Conservation (phyloP, 1,139 yeast genomes). For the Taiozyma sp. region DNA sequence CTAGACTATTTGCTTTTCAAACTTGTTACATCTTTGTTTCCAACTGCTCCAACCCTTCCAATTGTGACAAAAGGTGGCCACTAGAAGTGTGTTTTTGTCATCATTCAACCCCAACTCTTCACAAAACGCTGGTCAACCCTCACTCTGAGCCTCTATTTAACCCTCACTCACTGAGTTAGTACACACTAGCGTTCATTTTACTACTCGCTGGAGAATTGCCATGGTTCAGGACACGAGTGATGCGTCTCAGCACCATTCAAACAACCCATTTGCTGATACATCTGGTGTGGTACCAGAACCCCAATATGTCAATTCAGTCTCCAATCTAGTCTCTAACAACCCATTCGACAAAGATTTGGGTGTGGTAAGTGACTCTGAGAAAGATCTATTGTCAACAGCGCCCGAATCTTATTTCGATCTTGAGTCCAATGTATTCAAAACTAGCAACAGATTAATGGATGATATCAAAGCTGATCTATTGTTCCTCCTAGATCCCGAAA, state of each 20-base stretch:
- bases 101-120: background rate
- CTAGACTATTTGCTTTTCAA: background rate
- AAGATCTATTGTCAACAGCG: background rate
- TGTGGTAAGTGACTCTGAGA: background rate
- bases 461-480: constrained; percentile 40
- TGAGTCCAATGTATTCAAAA: constrained; percentile 38
- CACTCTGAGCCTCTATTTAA: background rate
- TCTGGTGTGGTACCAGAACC: background rate
- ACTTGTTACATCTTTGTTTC: background rate
- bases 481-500: constrained; percentile 17
- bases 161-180: background rate
- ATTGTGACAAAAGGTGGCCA: background rate
- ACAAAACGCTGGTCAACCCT: background rate
- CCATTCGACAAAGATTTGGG: background rate
- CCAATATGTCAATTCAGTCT: background rate
- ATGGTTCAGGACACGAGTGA: background rate
- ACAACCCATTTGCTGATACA: background rate
- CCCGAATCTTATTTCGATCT: background rate
- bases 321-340: background rate
- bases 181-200: background rate
- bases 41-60: background rate
- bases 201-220: background rate
- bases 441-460: constrained; percentile 60
- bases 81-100: background rate
- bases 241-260: background rate